Evolutionary conservation across 148 eudicot genomes (phyloP).

Genomic region (Fagopyrum homotropicum): DNA sequence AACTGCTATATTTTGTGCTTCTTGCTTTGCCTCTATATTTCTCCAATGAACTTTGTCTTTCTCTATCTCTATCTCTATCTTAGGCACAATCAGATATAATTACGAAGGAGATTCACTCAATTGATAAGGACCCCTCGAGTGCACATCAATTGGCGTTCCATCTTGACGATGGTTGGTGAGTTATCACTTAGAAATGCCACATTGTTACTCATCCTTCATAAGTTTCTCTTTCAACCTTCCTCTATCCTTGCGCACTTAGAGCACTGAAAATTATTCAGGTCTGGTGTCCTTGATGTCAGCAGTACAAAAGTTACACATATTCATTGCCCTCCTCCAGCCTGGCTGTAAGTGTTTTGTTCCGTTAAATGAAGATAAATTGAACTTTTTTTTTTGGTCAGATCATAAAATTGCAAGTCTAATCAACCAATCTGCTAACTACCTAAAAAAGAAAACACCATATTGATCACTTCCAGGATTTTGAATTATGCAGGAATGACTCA

Average conservation of each 20-base stretch:
- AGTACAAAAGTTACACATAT: conserved; percentile 70
- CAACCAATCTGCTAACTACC: background rate
- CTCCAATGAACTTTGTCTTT: background rate
- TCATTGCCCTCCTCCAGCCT: conserved; percentile 96
- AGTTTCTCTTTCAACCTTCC: conserved; percentile 1
- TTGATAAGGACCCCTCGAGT: conserved; percentile 66
- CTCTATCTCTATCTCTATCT: conserved; percentile 14
- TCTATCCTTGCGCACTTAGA: background rate
- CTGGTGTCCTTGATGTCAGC: conserved; percentile 73
- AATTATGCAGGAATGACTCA: conserved; percentile 37
- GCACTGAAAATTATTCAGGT: conserved; percentile 41
- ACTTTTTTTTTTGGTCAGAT: no score
- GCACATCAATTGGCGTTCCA: conserved; percentile 78
- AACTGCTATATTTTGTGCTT: background rate
- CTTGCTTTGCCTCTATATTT: background rate
- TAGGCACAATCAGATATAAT: conserved; percentile 91
- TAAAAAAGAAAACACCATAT: background rate
- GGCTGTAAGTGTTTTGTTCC: conserved; percentile 58
- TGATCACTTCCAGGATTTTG: conserved; percentile 12
- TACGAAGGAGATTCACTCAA: conserved; percentile 74
- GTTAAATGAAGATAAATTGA: background rate
- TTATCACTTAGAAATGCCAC: conserved; percentile 13
- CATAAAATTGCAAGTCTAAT: background rate
- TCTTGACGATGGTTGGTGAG: conserved; percentile 97
- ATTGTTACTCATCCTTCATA: conserved; percentile 1